Evolutionary conservation across 2,329 filamentous ascomycete genomes (phyloP).

Genomic region (Apiospora phragmitis): DNA sequence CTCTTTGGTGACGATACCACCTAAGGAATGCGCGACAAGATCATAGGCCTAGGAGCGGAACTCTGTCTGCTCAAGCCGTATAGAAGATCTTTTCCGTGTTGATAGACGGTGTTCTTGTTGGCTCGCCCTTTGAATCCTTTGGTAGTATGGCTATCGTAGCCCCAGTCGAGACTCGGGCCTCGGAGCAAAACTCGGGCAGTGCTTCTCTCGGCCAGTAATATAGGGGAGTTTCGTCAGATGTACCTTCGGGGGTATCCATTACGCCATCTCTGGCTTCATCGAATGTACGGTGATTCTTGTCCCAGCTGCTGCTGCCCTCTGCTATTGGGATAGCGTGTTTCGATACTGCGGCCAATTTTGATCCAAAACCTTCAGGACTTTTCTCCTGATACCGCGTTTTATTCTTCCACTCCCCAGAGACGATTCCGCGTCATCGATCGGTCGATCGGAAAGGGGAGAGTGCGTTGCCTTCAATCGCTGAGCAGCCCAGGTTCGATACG

Average conservation of each 20-base stretch:
- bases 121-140: neutral
- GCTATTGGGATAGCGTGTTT: neutral
- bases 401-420: neutral
- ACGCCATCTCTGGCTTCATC: neutral
- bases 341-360: neutral
- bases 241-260: no score
- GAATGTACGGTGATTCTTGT: neutral
- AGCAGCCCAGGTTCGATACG: slow-evolving; percentile 2
- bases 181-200: neutral
- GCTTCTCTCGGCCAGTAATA: slow-evolving; percentile 7
- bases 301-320: neutral
- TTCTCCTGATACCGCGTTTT: neutral
- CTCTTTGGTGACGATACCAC: neutral
- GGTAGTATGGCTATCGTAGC: slow-evolving; percentile 9
- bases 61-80: neutral
- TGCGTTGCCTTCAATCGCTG: neutral
- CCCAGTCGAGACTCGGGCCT: slow-evolving; percentile 4
- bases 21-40: neutral
- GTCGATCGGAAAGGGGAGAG: neutral
- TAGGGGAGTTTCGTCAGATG: neutral
- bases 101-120: neutral
- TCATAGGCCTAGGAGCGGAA: neutral
- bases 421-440: neutral
- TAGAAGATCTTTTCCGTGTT: neutral
- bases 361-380: neutral